Conservation (phyloP, 2,329 filamentous ascomycete genomes). For the Aspergillus brunneoviolaceus region DNA sequence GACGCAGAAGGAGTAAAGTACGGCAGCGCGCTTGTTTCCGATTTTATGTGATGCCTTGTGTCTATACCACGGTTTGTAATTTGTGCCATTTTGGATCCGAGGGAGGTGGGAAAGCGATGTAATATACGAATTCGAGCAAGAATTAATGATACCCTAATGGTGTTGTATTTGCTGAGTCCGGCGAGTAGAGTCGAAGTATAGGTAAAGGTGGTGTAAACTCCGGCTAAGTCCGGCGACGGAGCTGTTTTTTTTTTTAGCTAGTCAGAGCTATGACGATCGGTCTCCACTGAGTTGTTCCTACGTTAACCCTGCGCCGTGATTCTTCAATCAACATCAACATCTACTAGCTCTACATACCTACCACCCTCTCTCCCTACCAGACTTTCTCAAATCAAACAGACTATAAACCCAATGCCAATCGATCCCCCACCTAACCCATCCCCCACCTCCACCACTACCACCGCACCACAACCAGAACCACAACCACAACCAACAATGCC, state of each 20-base stretch:
- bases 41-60: conserved; percentile 12
- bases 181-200: neutral
- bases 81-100: conserved; percentile 10
- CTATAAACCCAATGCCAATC: too few species aligned
- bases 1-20: conserved; percentile 14
- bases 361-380: too few species aligned
- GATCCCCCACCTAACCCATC: neutral
- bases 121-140: conserved; percentile 20
- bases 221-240: neutral
- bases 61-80: conserved; percentile 20
- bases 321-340: conserved; percentile 1
- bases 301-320: too few species aligned
- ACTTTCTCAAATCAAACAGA: too few species aligned
- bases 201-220: neutral
- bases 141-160: conserved; percentile 24
- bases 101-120: conserved; percentile 14
- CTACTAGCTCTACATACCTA: neutral
- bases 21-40: neutral
- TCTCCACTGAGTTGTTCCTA: neutral
- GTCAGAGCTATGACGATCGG: neutral
- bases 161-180: neutral
- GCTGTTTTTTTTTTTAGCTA: too few species aligned
- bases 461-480: too few species aligned
- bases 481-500: neutral
- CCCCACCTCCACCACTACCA: neutral